Evolutionary conservation across 106 monocot species (phyloP), one percentile per base, ranked within the genome.

Genomic region (Dioscorea alata): DNA sequence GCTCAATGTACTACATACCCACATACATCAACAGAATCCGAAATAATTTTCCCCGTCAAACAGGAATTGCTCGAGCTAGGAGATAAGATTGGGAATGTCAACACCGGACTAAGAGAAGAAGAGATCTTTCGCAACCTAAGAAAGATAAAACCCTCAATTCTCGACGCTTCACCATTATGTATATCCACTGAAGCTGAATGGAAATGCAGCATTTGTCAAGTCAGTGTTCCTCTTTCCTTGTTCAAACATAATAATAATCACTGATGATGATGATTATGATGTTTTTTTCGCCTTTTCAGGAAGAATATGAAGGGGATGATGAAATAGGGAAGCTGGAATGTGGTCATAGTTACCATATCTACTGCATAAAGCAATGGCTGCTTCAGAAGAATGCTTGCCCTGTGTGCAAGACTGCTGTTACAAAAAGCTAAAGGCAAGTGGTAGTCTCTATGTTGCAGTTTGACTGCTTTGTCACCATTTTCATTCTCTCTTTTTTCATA

Each of bases 201-300:
- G 71, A 92, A 87, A 65, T 99, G 97, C 77, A 89, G 89, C 76
- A 87, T 99, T 22, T 99, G 97, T 66, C 97, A 92, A 68, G 97
- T 97, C 68, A 12, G 83, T 59, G 48, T 24, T 31, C 57, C 71
- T 10, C 31, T 50, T 48, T 49, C 24, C n/a, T 23, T 8, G 9
- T 42, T 42, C 42, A 10, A 42, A 42, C 42, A 10, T 10, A 42
- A 42, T 42, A 42, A 42, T 42, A 0, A 8, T 5, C 42, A 6
- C 0, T 6, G 4, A 10, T 42, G 9, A 8, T 42, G 10, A 42
- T 42, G n/a, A n/a, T n/a, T n/a, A n/a, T n/a, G n/a, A n/a, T 42
- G 4, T 42, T 10, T 5, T 42, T 28, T 28, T 28, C 3, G 28
- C 34, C 66, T 49, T 20, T 64, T 60, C 83, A 97, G 96, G 96